Conservation (phyloP, 306 rosid species). For the Quercus mongolica region DNA sequence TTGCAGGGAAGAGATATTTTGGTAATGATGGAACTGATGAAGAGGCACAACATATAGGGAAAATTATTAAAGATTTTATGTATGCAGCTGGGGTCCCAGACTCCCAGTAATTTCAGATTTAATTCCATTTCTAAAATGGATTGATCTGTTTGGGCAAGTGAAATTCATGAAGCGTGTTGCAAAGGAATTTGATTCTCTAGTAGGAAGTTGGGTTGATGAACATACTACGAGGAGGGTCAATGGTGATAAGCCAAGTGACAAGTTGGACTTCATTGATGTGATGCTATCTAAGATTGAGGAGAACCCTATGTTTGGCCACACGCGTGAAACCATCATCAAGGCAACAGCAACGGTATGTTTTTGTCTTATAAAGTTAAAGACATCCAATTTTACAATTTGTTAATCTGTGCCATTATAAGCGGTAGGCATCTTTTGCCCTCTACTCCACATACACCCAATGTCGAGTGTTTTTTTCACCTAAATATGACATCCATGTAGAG, state of each 20-base stretch:
- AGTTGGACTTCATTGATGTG: conserved; percentile 30
- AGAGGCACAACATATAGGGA: conserved; percentile 12
- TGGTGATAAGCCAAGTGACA: neutral
- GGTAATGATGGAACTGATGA: neutral
- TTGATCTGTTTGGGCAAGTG: conserved; percentile 13
- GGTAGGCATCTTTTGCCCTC: too few species aligned
- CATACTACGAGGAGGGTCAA: neutral
- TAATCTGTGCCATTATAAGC: too few species aligned
- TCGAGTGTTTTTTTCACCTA: too few species aligned
- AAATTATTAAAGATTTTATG: conserved; percentile 18
- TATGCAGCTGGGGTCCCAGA: neutral
- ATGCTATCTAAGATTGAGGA: conserved; percentile 15
- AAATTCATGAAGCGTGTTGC: conserved; percentile 19
- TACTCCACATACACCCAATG: too few species aligned
- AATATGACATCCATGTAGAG: too few species aligned
- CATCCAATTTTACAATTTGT: too few species aligned
- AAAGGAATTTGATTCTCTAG: conserved; percentile 7
- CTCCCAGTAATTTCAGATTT: conserved; percentile 6
- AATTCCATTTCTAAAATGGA: conserved; percentile 14
- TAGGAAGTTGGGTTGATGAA: conserved; percentile 27
- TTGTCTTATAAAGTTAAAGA: too few species aligned
- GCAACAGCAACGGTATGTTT: conserved; percentile 18
- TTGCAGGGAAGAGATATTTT: conserved; percentile 28
- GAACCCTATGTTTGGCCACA: neutral
- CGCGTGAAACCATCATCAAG: conserved; percentile 21